Conservation (phyloP, 2,329 filamentous ascomycete species). For the Ceratocystiopsis sp. region DNA sequence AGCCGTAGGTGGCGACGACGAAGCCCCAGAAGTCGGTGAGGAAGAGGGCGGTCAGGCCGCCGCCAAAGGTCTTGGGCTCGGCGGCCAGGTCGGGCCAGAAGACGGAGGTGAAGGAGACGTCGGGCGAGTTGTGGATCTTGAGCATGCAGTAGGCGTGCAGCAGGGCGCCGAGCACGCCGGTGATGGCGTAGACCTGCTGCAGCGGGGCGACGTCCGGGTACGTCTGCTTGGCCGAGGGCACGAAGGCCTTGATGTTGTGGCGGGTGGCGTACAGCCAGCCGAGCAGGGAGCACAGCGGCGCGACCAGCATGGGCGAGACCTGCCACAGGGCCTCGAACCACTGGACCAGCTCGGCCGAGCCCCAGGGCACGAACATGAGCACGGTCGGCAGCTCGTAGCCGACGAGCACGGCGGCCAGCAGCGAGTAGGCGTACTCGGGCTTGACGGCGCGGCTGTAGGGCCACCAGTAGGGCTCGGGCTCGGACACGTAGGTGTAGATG, state of each 20-base stretch:
- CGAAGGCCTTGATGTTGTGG: neutral
- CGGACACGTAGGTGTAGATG: conserved; percentile 3
- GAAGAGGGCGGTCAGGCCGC: conserved; percentile 3
- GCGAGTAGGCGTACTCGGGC: neutral
- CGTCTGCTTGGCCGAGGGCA: neutral
- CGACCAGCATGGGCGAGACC: conserved; percentile 6
- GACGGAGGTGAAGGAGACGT: neutral
- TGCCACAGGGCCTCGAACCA: conserved; percentile 8
- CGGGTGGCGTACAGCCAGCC: neutral
- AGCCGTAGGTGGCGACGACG: neutral
- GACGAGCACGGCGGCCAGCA: conserved; percentile 4
- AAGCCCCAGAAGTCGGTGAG: conserved; percentile 3
- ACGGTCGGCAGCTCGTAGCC: conserved; percentile 7
- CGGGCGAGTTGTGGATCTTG: neutral
- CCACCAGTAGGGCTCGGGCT: conserved; percentile 5
- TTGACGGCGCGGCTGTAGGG: conserved; percentile 3
- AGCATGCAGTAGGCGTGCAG: conserved; percentile 2
- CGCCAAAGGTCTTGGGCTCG: conserved; percentile 1
- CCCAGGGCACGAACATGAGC: conserved; percentile 7
- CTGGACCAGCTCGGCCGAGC: conserved; percentile 2
- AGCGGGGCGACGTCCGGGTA: conserved; percentile 2
- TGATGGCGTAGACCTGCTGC: conserved; percentile 1
- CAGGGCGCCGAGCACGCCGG: neutral
- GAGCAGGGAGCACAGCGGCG: neutral
- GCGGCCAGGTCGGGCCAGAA: conserved; percentile 3